phyloP scores from a whole-genome alignment of 164 flowering plant genomes.

The Taxillus chinensis region DNA sequence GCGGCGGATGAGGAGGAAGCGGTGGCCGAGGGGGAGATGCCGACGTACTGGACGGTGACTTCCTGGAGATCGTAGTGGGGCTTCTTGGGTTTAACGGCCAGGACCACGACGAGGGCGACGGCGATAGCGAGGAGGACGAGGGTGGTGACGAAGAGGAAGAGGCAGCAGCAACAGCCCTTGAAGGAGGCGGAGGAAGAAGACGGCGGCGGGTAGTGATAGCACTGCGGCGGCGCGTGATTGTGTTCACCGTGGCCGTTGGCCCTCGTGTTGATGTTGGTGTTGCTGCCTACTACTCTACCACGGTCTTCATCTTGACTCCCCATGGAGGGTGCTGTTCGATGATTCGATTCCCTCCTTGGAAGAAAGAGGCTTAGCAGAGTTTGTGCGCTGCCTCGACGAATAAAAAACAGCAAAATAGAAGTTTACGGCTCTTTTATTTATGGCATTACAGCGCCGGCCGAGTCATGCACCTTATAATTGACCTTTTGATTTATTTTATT shows the following conservation, averaged over 20 bases:
- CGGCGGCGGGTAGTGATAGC: conserved; percentile 20
- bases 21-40: conserved; percentile 32
- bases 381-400: no score
- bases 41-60: conserved; percentile 81
- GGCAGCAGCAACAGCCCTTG: conserved; percentile 94
- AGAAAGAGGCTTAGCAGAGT: no score
- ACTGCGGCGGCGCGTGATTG: not conserved
- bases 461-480: no score
- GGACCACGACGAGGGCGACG: conserved; percentile 54
- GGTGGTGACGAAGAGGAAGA: conserved; percentile 80
- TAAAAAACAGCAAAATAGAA: no score
- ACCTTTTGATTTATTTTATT: no score
- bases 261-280: not conserved
- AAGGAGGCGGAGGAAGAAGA: conserved; percentile 64
- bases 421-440: no score
- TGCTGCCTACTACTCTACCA: not conserved
- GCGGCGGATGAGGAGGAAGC: conserved; percentile 7
- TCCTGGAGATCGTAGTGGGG: conserved; percentile 89
- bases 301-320: not conserved
- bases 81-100: conserved; percentile 85
- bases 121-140: conserved; percentile 65
- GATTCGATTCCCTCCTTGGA: no score
- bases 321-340: not conserved
- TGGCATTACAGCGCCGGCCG: no score
- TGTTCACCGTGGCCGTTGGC: not conserved